phyloP scores from a whole-genome alignment of 768 basidiomycete species.

The Mycena rosella region DNA sequence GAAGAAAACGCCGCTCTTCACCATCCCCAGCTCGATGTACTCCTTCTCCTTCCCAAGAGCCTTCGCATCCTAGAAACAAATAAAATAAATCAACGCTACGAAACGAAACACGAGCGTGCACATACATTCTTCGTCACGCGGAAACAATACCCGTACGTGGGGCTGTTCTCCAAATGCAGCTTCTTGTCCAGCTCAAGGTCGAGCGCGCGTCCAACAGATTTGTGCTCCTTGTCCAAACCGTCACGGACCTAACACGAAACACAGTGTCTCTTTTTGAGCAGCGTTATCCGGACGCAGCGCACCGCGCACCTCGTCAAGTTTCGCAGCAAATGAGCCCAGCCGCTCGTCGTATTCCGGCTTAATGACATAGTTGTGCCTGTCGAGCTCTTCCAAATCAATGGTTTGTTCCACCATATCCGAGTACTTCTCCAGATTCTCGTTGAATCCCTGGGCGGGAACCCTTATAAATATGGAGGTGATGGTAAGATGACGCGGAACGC shows the following conservation, averaged over 20 bases:
- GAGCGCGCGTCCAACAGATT: constrained; percentile 74
- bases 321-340: constrained; percentile 75
- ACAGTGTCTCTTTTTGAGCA: background rate
- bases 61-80: constrained; percentile 78
- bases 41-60: constrained; percentile 66
- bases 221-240: constrained; percentile 86
- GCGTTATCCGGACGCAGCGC: background rate
- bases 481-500: constrained; percentile 26
- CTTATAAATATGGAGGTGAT: background rate
- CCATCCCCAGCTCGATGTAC: constrained; percentile 87
- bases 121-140: constrained; percentile 90
- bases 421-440: constrained; percentile 78
- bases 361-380: constrained; percentile 90
- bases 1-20: constrained; percentile 91
- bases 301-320: constrained; percentile 66
- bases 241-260: constrained; percentile 67
- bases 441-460: constrained; percentile 64
- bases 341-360: constrained; percentile 90
- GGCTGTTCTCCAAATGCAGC: constrained; percentile 93
- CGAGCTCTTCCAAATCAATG: constrained; percentile 89
- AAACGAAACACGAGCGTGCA: constrained; percentile 21
- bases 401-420: constrained; percentile 97
- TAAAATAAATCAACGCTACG: background rate
- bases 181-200: constrained; percentile 93
- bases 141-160: constrained; percentile 92